A percentile compares a stretch with the other conserved stretches of the same genome.
Conservation (phyloP, 2,329 filamentous ascomycete species). For the Tolypocladium ophioglossoides region DNA sequence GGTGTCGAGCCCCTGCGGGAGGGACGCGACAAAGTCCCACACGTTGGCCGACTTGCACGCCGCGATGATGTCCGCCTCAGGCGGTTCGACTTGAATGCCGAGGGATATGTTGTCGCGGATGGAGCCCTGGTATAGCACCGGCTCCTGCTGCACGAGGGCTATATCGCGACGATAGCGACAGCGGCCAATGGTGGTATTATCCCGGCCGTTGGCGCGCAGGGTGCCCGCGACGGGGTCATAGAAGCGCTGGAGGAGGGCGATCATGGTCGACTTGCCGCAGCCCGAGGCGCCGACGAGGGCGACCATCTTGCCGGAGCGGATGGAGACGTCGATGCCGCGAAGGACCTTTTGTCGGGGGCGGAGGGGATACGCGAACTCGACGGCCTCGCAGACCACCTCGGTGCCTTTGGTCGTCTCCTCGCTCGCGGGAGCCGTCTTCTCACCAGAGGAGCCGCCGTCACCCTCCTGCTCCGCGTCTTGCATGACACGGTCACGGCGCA, state of each 20-base stretch:
- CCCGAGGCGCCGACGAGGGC: conserved; percentile 48
- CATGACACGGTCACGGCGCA: conserved; percentile 20
- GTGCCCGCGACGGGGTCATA: conserved; percentile 24
- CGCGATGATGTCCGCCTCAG: conserved; percentile 29
- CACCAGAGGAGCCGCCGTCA: neutral
- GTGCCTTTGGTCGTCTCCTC: conserved; percentile 13
- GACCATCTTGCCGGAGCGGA: conserved; percentile 35
- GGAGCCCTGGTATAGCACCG: conserved; percentile 34
- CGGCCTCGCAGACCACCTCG: conserved; percentile 36
- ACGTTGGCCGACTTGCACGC: conserved; percentile 46
- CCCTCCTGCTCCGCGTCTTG: conserved; percentile 17
- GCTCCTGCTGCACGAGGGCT: conserved; percentile 31
- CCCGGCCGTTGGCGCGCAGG: conserved; percentile 16
- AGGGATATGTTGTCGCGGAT: conserved; percentile 46
- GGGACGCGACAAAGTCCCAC: conserved; percentile 41
- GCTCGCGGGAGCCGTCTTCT: neutral
- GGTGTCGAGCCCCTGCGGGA: conserved; percentile 51
- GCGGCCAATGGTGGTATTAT: conserved; percentile 18
- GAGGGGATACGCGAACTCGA: conserved; percentile 48
- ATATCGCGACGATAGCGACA: conserved; percentile 22
- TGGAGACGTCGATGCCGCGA: conserved; percentile 26
- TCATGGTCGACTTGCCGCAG: conserved; percentile 50
- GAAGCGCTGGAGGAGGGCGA: conserved; percentile 38
- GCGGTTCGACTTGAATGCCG: conserved; percentile 25
- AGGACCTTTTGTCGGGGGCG: conserved; percentile 24